Percentiles rank a stretch among this genome's conserved stretches.
phyloP scores from a whole-genome alignment of 2,329 filamentous ascomycete species.

The Colletotrichum musicola region DNA sequence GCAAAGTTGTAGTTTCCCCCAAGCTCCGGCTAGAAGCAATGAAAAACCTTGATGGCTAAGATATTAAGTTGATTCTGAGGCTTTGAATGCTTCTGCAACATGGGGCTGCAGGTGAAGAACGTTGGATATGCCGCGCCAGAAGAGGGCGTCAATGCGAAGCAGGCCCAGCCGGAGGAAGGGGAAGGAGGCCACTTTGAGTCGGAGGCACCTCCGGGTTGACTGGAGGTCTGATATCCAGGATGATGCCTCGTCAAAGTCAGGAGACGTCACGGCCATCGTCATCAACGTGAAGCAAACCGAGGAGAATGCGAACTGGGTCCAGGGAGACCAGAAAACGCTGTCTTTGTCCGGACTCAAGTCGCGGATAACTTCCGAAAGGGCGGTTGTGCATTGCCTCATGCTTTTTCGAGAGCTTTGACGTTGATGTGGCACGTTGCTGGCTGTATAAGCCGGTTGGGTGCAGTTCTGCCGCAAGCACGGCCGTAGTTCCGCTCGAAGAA shows the following conservation, averaged over 20 bases:
- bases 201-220: slow-evolving; percentile 33
- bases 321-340: slow-evolving; percentile 40
- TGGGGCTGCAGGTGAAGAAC: slow-evolving; percentile 40
- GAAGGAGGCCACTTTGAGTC: slow-evolving; percentile 40
- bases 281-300: slow-evolving; percentile 40
- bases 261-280: slow-evolving; percentile 31
- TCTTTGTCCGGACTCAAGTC: slow-evolving; percentile 34
- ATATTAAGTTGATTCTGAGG: background rate
- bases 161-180: slow-evolving; percentile 40
- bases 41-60: too few species aligned
- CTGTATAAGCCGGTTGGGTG: background rate
- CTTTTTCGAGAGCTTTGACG: background rate
- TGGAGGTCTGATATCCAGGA: slow-evolving; percentile 38
- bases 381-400: background rate
- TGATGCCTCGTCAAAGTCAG: slow-evolving; percentile 27
- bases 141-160: slow-evolving; percentile 41
- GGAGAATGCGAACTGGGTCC: slow-evolving; percentile 39
- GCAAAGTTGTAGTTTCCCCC: background rate
- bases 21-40: too few species aligned
- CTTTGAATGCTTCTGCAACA: slow-evolving; percentile 29
- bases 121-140: slow-evolving; percentile 41
- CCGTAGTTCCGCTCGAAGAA: slow-evolving; percentile 1
- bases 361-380: background rate
- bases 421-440: background rate
- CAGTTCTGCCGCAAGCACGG: background rate